phyloP scores from a whole-genome alignment of 768 basidiomycete genomes.

The Suillus weaverae region DNA sequence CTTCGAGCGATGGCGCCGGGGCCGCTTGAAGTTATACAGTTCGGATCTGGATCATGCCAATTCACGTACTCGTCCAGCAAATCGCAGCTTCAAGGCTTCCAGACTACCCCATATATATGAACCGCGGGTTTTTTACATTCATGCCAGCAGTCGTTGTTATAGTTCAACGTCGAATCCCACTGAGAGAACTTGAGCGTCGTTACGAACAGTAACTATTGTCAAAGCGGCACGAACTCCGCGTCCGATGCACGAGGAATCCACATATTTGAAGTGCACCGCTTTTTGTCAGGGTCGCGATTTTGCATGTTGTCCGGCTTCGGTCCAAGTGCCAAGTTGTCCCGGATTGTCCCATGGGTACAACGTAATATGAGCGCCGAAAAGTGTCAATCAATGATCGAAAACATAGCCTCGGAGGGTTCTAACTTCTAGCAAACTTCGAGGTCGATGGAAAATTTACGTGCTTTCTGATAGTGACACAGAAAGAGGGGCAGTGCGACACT shows the following conservation, averaged over 20 bases:
- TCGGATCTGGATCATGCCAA: background rate
- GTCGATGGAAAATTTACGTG: background rate
- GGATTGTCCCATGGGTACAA: background rate
- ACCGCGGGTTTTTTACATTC: background rate
- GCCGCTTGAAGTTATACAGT: background rate
- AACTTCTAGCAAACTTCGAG: background rate
- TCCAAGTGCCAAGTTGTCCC: background rate
- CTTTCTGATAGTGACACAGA: background rate
- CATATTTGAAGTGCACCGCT: background rate
- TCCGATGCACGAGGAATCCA: background rate
- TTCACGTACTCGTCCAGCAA: background rate
- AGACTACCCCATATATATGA: background rate
- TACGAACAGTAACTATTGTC: background rate
- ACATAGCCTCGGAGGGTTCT: background rate
- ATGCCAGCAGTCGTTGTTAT: background rate
- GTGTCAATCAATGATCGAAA: background rate
- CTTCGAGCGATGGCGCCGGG: background rate
- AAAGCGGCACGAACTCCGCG: background rate
- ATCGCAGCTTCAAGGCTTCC: background rate
- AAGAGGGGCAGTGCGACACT: background rate
- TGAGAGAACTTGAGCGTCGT: background rate
- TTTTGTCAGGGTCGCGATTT: background rate
- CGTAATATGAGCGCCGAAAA: constrained; percentile 1
- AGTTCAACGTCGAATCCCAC: background rate
- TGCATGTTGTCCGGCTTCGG: background rate